These are phyloP conservation scores for Adansonia gregorii DNA, from an alignment of 441 rosid genomes.

Conservation along the genomic window DNA sequence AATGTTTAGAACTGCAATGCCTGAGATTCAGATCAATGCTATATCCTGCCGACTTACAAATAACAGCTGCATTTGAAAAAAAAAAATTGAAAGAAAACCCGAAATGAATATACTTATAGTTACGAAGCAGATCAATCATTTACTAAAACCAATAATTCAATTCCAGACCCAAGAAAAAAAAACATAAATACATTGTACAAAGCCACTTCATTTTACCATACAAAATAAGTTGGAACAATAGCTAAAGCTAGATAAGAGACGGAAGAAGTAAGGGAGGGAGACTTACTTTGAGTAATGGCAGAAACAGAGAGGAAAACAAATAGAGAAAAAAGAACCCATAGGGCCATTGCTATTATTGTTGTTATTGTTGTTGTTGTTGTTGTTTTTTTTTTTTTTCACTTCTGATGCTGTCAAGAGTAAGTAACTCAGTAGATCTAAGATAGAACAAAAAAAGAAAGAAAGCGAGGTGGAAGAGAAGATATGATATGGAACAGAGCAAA, in stretches of 20 bases:
- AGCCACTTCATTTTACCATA: background rate
- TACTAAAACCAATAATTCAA: background rate
- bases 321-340: conserved; percentile 36
- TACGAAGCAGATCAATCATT: conserved; percentile 23
- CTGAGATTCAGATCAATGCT: conserved; percentile 2
- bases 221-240: background rate
- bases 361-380: background rate
- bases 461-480: conserved; percentile 13
- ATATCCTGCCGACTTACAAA: background rate
- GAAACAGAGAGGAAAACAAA: conserved; percentile 42
- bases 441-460: conserved; percentile 9
- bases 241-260: background rate
- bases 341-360: conserved; percentile 32
- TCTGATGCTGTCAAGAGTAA: background rate
- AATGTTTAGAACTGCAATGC: conserved; percentile 21
- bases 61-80: conserved; percentile 14
- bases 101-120: background rate
- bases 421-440: background rate
- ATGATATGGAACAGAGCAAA: conserved; percentile 1
- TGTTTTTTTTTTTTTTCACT: background rate
- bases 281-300: conserved; percentile 50
- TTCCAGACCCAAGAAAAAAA: background rate
- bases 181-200: background rate
- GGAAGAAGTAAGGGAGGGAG: background rate
- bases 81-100: background rate